A percentile compares a stretch with the other conserved stretches of the same genome.
These are phyloP conservation scores for Pythium brassicae DNA, from an alignment of 352 stramenopile genomes.

Conservation along the genomic window DNA sequence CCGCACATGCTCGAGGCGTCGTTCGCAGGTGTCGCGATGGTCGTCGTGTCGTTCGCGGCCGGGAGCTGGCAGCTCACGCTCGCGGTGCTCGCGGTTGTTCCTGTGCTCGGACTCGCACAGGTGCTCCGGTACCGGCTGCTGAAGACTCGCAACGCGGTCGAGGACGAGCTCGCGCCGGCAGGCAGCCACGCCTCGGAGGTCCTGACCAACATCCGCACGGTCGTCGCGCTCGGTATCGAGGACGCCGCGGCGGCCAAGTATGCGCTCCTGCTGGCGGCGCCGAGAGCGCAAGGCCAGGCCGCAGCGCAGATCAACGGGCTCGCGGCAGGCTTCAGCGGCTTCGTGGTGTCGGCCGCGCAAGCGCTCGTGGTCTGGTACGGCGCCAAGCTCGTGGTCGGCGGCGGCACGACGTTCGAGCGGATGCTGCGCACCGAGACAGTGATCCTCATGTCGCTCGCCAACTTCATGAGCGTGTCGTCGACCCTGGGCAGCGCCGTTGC, in stretches of 20 bases:
- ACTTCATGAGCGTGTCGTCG: constrained; percentile 17
- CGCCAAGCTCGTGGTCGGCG: constrained; percentile 28
- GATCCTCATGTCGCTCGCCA: constrained; percentile 41
- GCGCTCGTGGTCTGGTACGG: constrained; percentile 63
- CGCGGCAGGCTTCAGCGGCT: constrained; percentile 58
- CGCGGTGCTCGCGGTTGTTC: constrained; percentile 11
- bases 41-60: constrained; percentile 9
- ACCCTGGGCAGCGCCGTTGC: constrained; percentile 29
- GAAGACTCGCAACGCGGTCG: constrained; percentile 4
- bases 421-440: constrained; percentile 39
- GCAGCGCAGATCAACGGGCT: constrained; percentile 34
- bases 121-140: constrained; percentile 22
- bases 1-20: constrained; percentile 36
- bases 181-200: constrained; percentile 38
- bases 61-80: constrained; percentile 17
- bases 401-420: constrained; percentile 33
- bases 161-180: constrained; percentile 25
- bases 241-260: constrained; percentile 27
- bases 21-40: constrained; percentile 22
- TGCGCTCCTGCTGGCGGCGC: constrained; percentile 17
- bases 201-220: constrained; percentile 33
- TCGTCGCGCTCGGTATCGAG: constrained; percentile 36
- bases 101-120: constrained; percentile 17
- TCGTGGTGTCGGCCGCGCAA: constrained; percentile 32
- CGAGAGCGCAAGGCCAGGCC: constrained; percentile 9